Evolutionary conservation across 2,329 filamentous ascomycete species (phyloP).

Genomic region (Colletotrichum costaricense): DNA sequence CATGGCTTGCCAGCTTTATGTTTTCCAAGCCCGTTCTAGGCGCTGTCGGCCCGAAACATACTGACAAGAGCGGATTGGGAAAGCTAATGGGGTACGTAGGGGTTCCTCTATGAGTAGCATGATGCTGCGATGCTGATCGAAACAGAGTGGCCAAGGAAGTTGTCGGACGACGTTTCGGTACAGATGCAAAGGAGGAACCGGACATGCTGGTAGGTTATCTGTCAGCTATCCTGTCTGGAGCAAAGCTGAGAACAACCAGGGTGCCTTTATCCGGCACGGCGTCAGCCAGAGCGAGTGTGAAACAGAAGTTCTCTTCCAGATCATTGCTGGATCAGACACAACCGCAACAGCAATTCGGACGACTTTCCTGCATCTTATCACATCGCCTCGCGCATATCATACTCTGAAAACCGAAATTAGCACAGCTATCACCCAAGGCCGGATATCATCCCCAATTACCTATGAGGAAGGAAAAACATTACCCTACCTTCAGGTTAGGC

Average conservation of each 20-base stretch:
- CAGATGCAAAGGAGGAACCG: constrained; percentile 40
- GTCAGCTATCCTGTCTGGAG: fast-evolving
- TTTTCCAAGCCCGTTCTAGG: constrained; percentile 42
- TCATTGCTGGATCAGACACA: constrained; percentile 57
- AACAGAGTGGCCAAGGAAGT: constrained; percentile 47
- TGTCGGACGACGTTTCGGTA: constrained; percentile 43
- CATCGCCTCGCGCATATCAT: constrained; percentile 54
- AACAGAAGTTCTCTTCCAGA: constrained; percentile 46
- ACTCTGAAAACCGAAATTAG: constrained; percentile 60
- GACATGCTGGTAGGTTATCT: constrained; percentile 47
- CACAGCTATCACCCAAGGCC: constrained; percentile 45
- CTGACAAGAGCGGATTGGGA: constrained; percentile 32
- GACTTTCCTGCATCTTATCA: constrained; percentile 60
- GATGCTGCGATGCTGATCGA: not conserved
- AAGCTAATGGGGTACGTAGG: constrained; percentile 33
- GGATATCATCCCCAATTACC: constrained; percentile 43
- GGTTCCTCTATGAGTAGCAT: constrained; percentile 32
- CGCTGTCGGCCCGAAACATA: constrained; percentile 38
- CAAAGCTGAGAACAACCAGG: not conserved
- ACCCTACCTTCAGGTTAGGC: constrained; percentile 55
- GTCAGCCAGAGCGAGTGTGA: constrained; percentile 41
- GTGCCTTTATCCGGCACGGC: constrained; percentile 55
- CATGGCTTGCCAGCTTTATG: constrained; percentile 37
- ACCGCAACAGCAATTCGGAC: constrained; percentile 62
- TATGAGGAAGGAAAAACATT: constrained; percentile 43